These are phyloP conservation scores for Silene noctiflora DNA, from an alignment of 179 eudicot species.

Conservation along the genomic window DNA sequence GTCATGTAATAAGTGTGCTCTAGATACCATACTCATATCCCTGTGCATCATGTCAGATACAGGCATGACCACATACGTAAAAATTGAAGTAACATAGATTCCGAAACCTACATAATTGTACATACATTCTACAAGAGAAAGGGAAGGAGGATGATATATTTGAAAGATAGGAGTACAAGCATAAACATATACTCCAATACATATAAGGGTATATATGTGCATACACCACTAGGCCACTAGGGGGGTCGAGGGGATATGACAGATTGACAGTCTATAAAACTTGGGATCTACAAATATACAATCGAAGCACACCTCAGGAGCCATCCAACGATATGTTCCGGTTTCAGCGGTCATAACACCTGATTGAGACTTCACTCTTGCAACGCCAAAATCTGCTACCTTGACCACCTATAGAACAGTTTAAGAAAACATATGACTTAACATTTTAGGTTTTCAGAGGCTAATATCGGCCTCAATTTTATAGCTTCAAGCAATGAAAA, in stretches of 20 bases:
- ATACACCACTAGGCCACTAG: not conserved
- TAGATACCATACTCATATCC: not conserved
- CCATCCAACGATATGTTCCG: constrained; percentile 90
- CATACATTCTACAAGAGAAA: not conserved
- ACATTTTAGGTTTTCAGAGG: not conserved
- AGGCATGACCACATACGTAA: not conserved
- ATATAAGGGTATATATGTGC: not conserved
- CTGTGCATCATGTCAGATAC: not conserved
- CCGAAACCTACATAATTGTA: not conserved
- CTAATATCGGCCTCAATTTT: not conserved
- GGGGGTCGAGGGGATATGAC: not conserved
- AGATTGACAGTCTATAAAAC: not conserved
- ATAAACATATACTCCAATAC: not conserved
- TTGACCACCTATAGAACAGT: constrained; percentile 56
- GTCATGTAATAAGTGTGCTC: not conserved
- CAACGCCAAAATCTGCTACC: constrained; percentile 88
- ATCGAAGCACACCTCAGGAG: constrained; percentile 62
- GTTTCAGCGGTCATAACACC: constrained; percentile 93
- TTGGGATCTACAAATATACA: not conserved
- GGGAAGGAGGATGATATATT: not conserved
- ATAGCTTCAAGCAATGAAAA: not conserved
- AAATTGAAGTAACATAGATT: no score
- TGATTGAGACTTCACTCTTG: constrained; percentile 67
- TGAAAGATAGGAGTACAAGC: not conserved
- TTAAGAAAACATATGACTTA: not conserved